Percentiles rank a stretch among this genome's conserved stretches.
These are phyloP conservation scores for Talaromyces amestolkiae DNA, from an alignment of 2,329 filamentous ascomycete genomes.

Conservation along the genomic window DNA sequence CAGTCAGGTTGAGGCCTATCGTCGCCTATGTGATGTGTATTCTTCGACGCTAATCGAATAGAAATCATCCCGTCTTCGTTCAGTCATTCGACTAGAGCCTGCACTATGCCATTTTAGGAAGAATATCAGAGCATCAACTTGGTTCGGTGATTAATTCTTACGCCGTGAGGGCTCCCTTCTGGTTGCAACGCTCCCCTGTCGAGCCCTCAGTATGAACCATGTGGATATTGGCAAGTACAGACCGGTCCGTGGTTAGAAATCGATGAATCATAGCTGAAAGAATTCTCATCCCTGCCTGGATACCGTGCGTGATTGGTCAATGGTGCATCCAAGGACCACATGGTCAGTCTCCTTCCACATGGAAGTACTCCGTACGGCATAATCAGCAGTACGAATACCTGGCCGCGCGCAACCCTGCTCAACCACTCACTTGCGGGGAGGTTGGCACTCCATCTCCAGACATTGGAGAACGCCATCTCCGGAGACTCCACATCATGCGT, in stretches of 20 bases:
- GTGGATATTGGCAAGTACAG: neutral
- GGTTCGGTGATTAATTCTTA: constrained; percentile 3
- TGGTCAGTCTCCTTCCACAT: constrained; percentile 11
- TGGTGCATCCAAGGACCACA: constrained; percentile 6
- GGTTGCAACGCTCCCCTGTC: constrained; percentile 5
- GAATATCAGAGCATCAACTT: constrained; percentile 1
- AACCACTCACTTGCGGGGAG: constrained; percentile 6
- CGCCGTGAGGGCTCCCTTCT: neutral
- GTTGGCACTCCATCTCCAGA: constrained; percentile 7
- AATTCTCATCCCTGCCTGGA: neutral
- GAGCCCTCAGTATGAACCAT: constrained; percentile 7
- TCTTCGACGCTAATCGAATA: neutral
- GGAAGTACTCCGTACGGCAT: neutral
- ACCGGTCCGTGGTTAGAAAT: neutral
- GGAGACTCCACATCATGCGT: constrained; percentile 14
- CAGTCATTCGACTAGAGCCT: neutral
- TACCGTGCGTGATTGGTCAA: constrained; percentile 2
- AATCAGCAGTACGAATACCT: neutral
- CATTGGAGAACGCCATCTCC: constrained; percentile 1
- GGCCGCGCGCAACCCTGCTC: constrained; percentile 6
- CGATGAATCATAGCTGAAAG: neutral
- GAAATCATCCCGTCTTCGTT: constrained; percentile 8
- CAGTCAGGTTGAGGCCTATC: neutral
- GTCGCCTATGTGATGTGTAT: neutral
- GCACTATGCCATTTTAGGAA: neutral